These are phyloP conservation scores for Hanseniaspora lachancei DNA, from an alignment of 805 yeast species.

Conservation along the genomic window DNA sequence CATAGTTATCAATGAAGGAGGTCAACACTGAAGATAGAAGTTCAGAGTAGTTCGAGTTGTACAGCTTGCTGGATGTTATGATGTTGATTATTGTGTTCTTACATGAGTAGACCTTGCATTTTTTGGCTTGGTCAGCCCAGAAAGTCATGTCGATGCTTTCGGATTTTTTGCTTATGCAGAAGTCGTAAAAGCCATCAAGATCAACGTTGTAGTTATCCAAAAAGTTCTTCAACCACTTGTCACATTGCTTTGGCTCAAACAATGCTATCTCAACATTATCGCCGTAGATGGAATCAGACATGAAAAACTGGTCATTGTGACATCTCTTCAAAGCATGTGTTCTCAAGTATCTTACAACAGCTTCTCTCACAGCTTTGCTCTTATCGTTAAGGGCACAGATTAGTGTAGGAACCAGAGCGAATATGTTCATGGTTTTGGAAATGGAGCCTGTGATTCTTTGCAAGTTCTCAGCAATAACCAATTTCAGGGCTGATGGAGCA, in stretches of 20 bases:
- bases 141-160: conserved; percentile 50
- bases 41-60: conserved; percentile 31
- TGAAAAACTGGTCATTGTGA: conserved; percentile 31
- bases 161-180: conserved; percentile 39
- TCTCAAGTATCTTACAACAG: conserved; percentile 30
- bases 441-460: conserved; percentile 25
- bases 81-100: conserved; percentile 40
- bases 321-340: conserved; percentile 28
- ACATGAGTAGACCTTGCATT: conserved; percentile 39
- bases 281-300: conserved; percentile 50
- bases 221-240: conserved; percentile 31
- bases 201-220: conserved; percentile 40
- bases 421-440: conserved; percentile 31
- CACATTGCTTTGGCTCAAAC: conserved; percentile 55
- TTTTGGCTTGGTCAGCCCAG: conserved; percentile 53
- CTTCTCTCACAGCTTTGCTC: conserved; percentile 37
- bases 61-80: conserved; percentile 27
- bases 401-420: conserved; percentile 47
- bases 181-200: conserved; percentile 32
- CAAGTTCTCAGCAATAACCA: conserved; percentile 35
- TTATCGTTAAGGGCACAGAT: conserved; percentile 41
- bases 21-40: conserved; percentile 36
- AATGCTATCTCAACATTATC: conserved; percentile 21
- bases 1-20: conserved; percentile 37
- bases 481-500: conserved; percentile 46